phyloP scores from a whole-genome alignment of 768 basidiomycete genomes.

The Serendipita sp. region DNA sequence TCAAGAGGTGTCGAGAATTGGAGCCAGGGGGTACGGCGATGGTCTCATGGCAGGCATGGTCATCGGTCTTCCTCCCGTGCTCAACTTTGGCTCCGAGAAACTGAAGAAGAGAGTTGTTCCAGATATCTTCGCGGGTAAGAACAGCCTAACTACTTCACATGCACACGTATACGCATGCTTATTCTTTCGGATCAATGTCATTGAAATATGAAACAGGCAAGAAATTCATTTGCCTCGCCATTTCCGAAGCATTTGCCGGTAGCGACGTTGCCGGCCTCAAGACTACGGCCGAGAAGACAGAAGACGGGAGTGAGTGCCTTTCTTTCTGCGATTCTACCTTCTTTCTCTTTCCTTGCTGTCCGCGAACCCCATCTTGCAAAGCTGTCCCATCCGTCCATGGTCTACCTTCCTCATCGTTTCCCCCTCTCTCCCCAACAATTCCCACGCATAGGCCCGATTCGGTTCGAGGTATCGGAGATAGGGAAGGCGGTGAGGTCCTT shows the following conservation, averaged over 20 bases:
- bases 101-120: constrained; percentile 30
- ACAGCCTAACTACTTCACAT: constrained; percentile 17
- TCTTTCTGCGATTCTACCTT: background rate
- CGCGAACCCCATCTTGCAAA: too few relatives aligned
- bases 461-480: too few relatives aligned
- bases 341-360: background rate
- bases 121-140: constrained; percentile 12
- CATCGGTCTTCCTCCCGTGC: constrained; percentile 69
- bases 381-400: too few relatives aligned
- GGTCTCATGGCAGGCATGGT: constrained; percentile 62
- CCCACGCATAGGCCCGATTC: too few relatives aligned
- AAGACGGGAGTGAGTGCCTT: constrained; percentile 41
- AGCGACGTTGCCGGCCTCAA: constrained; percentile 68
- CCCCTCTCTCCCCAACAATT: too few relatives aligned
- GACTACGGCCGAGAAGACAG: constrained; percentile 61
- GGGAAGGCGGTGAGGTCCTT: too few relatives aligned
- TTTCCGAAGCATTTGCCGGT: constrained; percentile 79
- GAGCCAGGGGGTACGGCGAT: constrained; percentile 65
- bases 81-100: constrained; percentile 56
- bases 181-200: constrained; percentile 30
- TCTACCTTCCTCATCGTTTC: too few relatives aligned
- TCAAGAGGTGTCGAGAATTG: constrained; percentile 58
- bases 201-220: constrained; percentile 28
- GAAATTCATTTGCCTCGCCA: constrained; percentile 76
- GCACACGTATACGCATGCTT: constrained; percentile 25